These are phyloP conservation scores for Glycine soja DNA, from an alignment of 306 rosid species.

Conservation along the genomic window DNA sequence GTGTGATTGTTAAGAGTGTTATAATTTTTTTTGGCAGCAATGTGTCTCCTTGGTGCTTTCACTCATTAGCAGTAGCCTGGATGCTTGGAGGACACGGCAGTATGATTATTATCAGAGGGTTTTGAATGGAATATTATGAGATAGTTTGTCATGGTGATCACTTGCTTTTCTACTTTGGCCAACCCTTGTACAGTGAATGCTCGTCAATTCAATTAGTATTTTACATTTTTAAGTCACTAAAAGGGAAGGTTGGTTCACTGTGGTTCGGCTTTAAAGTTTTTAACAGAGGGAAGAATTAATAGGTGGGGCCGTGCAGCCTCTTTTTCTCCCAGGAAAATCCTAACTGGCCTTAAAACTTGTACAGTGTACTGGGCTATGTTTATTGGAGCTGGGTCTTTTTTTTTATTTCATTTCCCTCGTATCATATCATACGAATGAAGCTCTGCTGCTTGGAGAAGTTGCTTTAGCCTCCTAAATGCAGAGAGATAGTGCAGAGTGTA, in stretches of 20 bases:
- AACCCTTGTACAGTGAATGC: slow-evolving; percentile 50
- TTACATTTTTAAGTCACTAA: slow-evolving; percentile 41
- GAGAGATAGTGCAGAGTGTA: slow-evolving; percentile 53
- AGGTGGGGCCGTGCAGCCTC: slow-evolving; percentile 47
- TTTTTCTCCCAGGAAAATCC: slow-evolving; percentile 56
- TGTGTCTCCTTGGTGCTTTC: slow-evolving; percentile 98
- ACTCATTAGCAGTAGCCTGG: slow-evolving; percentile 95
- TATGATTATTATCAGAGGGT: slow-evolving; percentile 98
- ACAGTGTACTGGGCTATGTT: slow-evolving; percentile 46
- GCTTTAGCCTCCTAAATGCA: slow-evolving; percentile 49
- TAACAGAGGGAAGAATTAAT: slow-evolving; percentile 46
- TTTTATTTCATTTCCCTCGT: slow-evolving; percentile 36
- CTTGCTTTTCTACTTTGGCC: slow-evolving; percentile 53
- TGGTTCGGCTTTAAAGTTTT: slow-evolving; percentile 51
- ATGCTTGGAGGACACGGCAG: slow-evolving; percentile 99
- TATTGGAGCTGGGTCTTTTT: slow-evolving; percentile 46
- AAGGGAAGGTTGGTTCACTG: slow-evolving; percentile 49
- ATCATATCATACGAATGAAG: slow-evolving; percentile 51
- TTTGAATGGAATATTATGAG: slow-evolving; percentile 95
- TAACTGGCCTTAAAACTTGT: slow-evolving; percentile 40
- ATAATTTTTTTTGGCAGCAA: slow-evolving; percentile 66
- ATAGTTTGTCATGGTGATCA: slow-evolving; percentile 44
- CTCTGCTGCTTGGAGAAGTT: slow-evolving; percentile 50
- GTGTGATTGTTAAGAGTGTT: slow-evolving; percentile 41
- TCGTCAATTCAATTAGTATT: slow-evolving; percentile 13